Base-by-base conservation (phyloP, 75 land plant genomes). In the Cryptomeria japonica region DNA sequence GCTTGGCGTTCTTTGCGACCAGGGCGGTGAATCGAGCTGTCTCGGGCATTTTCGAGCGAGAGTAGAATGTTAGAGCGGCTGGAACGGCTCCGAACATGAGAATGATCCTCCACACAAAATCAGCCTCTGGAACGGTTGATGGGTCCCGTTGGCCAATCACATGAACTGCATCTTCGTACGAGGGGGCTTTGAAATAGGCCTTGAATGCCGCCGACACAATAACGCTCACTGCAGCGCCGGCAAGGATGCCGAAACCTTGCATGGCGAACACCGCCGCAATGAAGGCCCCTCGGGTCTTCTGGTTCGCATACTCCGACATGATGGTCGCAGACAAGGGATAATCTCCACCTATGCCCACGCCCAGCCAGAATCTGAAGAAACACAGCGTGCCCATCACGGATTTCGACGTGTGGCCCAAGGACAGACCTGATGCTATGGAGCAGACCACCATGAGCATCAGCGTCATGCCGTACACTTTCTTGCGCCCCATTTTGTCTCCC, bases 11-110 rank as follows among this genome's bases (percentile, higher is more conserved):
- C 68, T 47, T 39, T 15, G 86, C 91, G 14, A 92, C 93, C 10
- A 91, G 88, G 28, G 93, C 93, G 22, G 93, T 93, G 93, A 85
- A 91, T 1, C 93, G 91, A 18, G 94, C 94, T 6, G 94, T 92
- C 83, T 92, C 93, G 19, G 93, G 93, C 93, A 91, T 91, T 86
- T 92, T 83, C 88, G 88, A 89, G n/a, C 93, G 89, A 85, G 85
- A 93, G 91, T 93, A 93, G 86, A 78, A 92, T 8, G 93, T 92
- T 2, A 91, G 38, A 37, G 93, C 93, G 10, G 93, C 93, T 3
- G 93, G 93, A 6, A 90, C 15, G 9, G 93, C 91, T 11, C 94
- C 94, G 76, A 93, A 84, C 87, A 88, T 91, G 90, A 92, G 82
- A 19, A 92, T 88, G 37, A 92, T 79, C 28, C 93, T 37, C 94